phyloP scores from a whole-genome alignment of 495 filamentous ascomycete genomes.

The Tuber microsphaerosporum region DNA sequence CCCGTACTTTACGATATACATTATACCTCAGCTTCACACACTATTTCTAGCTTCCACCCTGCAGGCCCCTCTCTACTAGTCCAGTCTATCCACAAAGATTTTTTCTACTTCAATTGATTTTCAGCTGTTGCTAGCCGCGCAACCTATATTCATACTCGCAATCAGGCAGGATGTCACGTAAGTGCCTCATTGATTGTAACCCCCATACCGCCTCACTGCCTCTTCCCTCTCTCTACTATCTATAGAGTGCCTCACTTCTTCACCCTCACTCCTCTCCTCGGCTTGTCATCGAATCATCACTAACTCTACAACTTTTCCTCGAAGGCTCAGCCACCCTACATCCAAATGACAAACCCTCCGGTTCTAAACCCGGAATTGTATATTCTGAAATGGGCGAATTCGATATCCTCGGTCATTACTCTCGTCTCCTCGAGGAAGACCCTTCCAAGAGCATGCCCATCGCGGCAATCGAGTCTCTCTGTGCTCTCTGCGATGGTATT shows the following conservation, averaged over 20 bases:
- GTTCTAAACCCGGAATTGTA: conserved; percentile 35
- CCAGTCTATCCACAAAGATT: neutral
- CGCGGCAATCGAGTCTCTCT: conserved; percentile 88
- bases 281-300: neutral
- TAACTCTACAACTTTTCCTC: neutral
- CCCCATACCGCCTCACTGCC: neutral
- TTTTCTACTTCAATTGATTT: neutral
- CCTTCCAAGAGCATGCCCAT: conserved; percentile 89
- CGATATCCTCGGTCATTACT: conserved; percentile 38
- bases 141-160: neutral
- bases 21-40: neutral
- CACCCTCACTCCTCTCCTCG: neutral
- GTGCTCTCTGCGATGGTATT: conserved; percentile 68
- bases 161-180: neutral
- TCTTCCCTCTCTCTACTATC: neutral
- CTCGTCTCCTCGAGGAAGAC: conserved; percentile 47
- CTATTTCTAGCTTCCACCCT: neutral
- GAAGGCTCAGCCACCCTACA: neutral
- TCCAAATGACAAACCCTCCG: conserved; percentile 15
- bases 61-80: neutral
- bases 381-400: conserved; percentile 39
- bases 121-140: neutral
- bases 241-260: neutral
- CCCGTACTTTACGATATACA: neutral
- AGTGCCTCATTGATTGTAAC: neutral